Conservation (phyloP, 257 asterid species). For the Solanum sitiens region DNA sequence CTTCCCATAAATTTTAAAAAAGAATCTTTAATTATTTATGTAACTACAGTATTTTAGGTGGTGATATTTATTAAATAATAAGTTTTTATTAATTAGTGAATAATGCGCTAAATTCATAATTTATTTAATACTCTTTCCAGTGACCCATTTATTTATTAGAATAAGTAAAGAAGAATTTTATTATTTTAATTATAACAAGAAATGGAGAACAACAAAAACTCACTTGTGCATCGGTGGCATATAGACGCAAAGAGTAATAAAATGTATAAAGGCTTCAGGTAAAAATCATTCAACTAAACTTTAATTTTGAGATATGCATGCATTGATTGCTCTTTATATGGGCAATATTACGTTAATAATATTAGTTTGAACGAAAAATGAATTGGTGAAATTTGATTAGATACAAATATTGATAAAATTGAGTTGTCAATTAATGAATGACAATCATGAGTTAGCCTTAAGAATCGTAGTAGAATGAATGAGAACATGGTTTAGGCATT, state of each 20-base stretch:
- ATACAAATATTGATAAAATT: too few species aligned
- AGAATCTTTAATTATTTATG: too few species aligned
- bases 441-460: background rate
- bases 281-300: background rate
- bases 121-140: too few species aligned
- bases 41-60: too few species aligned
- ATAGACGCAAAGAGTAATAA: too few species aligned
- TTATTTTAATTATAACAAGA: too few species aligned
- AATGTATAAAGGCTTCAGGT: background rate
- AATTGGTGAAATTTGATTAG: background rate
- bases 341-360: too few species aligned
- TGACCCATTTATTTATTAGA: too few species aligned
- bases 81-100: background rate
- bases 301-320: background rate
- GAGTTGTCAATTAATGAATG: background rate
- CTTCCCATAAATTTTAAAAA: too few species aligned
- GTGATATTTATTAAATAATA: too few species aligned
- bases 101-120: background rate
- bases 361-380: background rate
- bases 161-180: background rate
- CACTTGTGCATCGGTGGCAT: background rate
- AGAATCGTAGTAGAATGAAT: background rate
- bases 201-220: background rate
- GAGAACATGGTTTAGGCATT: background rate
- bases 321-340: background rate